phyloP scores from a whole-genome alignment of 306 rosid genomes.

The Elaeagnus macrophylla region DNA sequence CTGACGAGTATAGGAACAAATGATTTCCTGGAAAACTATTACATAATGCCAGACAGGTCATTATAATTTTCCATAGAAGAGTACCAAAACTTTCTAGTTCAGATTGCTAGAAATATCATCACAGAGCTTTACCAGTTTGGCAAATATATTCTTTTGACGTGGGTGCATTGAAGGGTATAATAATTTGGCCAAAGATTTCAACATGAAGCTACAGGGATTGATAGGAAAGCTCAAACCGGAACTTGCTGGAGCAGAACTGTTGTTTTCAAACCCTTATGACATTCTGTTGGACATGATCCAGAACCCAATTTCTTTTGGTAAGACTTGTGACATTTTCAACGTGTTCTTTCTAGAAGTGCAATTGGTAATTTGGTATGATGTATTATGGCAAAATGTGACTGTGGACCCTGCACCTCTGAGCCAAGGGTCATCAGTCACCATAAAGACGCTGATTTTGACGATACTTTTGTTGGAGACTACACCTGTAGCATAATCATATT shows the following conservation, averaged over 20 bases:
- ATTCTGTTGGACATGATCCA: conserved; percentile 31
- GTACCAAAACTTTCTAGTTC: conserved; percentile 31
- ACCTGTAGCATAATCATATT: too few relatives aligned
- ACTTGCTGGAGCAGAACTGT: conserved; percentile 23
- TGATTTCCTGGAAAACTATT: conserved; percentile 54
- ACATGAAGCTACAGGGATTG: conserved; percentile 31
- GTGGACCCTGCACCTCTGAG: background rate
- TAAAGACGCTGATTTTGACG: too few relatives aligned
- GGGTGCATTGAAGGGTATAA: conserved; percentile 34
- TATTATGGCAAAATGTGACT: background rate
- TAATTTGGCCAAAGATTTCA: conserved; percentile 31
- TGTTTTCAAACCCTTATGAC: conserved; percentile 33
- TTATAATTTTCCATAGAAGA: conserved; percentile 35
- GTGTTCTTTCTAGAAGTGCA: background rate
- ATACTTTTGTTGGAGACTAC: too few relatives aligned
- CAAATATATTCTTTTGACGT: conserved; percentile 18
- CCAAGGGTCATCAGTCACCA: too few relatives aligned
- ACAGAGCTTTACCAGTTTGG: conserved; percentile 30
- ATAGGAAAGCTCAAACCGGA: conserved; percentile 20
- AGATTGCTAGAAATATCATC: conserved; percentile 31
- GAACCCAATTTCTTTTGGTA: conserved; percentile 32
- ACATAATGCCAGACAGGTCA: conserved; percentile 23
- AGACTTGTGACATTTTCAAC: background rate
- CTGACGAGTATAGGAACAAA: conserved; percentile 49
- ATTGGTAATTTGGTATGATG: too few relatives aligned